Evolutionary conservation across 495 filamentous ascomycete genomes (phyloP).

Genomic region (Terfezia boudieri): DNA sequence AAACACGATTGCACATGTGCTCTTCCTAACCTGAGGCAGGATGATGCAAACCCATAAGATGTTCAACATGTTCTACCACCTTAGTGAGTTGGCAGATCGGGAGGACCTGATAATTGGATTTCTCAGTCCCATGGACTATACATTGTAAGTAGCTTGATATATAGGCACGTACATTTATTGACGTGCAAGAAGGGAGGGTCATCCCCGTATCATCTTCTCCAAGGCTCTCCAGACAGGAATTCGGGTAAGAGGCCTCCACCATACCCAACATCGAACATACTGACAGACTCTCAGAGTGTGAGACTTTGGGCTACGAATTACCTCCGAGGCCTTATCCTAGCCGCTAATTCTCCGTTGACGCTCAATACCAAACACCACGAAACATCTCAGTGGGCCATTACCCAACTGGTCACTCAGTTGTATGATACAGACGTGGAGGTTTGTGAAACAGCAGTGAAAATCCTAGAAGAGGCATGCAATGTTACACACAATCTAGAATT

Average conservation of each 20-base stretch:
- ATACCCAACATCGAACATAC: not conserved
- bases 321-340: conserved; percentile 16
- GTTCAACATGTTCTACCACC: conserved; percentile 98
- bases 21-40: conserved; percentile 2
- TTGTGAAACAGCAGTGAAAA: conserved; percentile 85
- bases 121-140: conserved; percentile 78
- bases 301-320: conserved; percentile 17
- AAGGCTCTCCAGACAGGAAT: conserved; percentile 81
- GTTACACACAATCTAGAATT: conserved; percentile 71
- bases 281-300: not conserved
- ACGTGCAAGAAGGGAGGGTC: conserved; percentile 32
- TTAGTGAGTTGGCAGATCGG: conserved; percentile 70
- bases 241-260: conserved; percentile 28
- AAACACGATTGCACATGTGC: not conserved
- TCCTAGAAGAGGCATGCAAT: conserved; percentile 93
- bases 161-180: not conserved
- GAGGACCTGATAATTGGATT: conserved; percentile 76
- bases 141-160: conserved; percentile 24
- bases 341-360: conserved; percentile 5
- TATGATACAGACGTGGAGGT: conserved; percentile 96
- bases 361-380: conserved; percentile 14
- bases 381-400: conserved; percentile 80
- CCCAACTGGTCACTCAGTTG: conserved; percentile 82
- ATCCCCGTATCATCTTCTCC: conserved; percentile 74
- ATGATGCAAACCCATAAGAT: conserved; percentile 95